These are phyloP conservation scores for Colletotrichum sp. DNA, from an alignment of 2,329 filamentous ascomycete genomes.

Conservation along the genomic window DNA sequence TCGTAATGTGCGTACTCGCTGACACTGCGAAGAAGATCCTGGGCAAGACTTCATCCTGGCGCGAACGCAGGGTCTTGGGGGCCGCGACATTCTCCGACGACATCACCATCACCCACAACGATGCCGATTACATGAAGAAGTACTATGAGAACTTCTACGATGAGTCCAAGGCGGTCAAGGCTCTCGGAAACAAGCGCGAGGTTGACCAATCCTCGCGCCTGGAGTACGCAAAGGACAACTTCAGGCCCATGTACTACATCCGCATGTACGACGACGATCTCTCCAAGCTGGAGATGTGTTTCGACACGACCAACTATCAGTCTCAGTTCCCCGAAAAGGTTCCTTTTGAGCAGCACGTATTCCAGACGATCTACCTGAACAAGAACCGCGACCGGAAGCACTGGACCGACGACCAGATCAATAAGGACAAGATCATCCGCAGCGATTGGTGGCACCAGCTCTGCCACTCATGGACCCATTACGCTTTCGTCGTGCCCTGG, in stretches of 20 bases:
- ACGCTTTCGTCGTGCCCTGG: conserved; percentile 66
- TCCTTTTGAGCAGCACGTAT: conserved; percentile 39
- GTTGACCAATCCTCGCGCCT: conserved; percentile 44
- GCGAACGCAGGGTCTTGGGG: conserved; percentile 69
- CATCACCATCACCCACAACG: conserved; percentile 70
- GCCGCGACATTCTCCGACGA: conserved; percentile 71
- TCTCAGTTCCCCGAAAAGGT: conserved; percentile 63
- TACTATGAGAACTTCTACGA: conserved; percentile 68
- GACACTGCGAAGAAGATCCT: conserved; percentile 67
- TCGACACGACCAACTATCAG: conserved; percentile 75
- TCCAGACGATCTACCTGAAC: conserved; percentile 61
- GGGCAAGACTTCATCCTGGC: conserved; percentile 56
- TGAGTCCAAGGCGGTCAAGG: conserved; percentile 46
- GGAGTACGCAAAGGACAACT: conserved; percentile 49
- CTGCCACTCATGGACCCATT: conserved; percentile 64
- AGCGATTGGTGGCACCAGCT: conserved; percentile 69
- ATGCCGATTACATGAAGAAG: conserved; percentile 67
- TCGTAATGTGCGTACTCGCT: conserved; percentile 66
- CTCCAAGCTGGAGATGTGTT: conserved; percentile 68
- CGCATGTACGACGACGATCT: conserved; percentile 59
- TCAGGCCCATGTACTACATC: conserved; percentile 68
- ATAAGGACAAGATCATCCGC: conserved; percentile 58
- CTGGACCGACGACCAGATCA: conserved; percentile 60
- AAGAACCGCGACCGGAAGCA: conserved; percentile 57
- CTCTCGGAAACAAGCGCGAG: conserved; percentile 33